phyloP scores from a whole-genome alignment of 176 grass and related monocot species.

The Carex parvula region DNA sequence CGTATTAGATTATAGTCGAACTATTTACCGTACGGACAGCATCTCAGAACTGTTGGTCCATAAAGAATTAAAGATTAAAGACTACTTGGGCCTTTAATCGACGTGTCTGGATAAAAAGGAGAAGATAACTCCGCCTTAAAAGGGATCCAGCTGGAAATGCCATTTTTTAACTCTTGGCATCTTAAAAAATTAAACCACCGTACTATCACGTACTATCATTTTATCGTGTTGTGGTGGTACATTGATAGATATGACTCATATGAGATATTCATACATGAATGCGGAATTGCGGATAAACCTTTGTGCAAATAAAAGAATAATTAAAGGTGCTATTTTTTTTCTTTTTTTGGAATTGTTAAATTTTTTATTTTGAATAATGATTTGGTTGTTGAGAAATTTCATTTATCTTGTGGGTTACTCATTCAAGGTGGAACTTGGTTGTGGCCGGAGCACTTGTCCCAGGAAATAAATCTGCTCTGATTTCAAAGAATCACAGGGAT shows the following conservation, averaged over 20 bases:
- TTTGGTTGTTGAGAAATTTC: no score
- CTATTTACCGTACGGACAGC: no score
- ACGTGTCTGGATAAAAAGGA: slow-evolving; percentile 5
- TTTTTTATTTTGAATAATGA: no score
- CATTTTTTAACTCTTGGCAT: not conserved
- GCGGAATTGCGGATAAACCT: not conserved
- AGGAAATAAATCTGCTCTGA: no score
- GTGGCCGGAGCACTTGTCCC: no score
- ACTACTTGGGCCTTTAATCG: not conserved
- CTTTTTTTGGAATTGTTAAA: no score
- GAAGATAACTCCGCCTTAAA: slow-evolving; percentile 4
- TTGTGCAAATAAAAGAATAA: not conserved
- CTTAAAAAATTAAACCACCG: not conserved
- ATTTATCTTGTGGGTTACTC: no score
- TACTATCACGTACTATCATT: not conserved
- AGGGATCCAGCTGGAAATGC: not conserved
- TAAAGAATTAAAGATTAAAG: no score
- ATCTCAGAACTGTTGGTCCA: no score
- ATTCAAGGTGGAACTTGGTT: no score
- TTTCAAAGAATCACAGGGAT: no score
- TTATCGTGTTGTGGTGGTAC: not conserved
- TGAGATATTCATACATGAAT: not conserved
- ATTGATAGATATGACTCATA: not conserved
- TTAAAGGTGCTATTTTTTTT: not conserved
- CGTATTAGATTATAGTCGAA: no score